Conservation (phyloP, 305 asterid genomes). For the Ilex paraguariensis region DNA sequence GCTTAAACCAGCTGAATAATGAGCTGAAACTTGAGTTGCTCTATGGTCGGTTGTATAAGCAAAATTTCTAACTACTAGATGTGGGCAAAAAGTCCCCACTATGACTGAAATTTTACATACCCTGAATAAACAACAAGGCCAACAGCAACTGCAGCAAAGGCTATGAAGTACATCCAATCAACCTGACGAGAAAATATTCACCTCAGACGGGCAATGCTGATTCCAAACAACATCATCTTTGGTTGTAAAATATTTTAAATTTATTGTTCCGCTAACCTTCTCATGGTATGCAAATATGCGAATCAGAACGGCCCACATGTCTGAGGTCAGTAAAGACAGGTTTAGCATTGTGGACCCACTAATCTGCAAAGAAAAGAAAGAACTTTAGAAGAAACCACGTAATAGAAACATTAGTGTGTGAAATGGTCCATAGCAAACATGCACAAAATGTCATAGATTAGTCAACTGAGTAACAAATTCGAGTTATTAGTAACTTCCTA, state of each 20-base stretch:
- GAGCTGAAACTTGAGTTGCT: too few relatives aligned
- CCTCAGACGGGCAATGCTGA: slow-evolving; percentile 9
- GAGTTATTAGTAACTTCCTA: too few relatives aligned
- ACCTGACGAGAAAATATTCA: slow-evolving; percentile 46
- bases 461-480: too few relatives aligned
- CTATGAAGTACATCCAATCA: slow-evolving; percentile 92
- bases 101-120: slow-evolving; percentile 35
- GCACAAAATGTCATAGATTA: not conserved
- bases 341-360: slow-evolving; percentile 93
- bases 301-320: slow-evolving; percentile 97
- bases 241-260: too few relatives aligned
- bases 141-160: slow-evolving; percentile 72
- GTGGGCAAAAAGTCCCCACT: not conserved
- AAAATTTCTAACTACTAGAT: not conserved
- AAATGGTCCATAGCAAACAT: not conserved
- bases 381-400: not conserved
- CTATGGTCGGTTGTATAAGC: too few relatives aligned
- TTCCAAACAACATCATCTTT: too few relatives aligned
- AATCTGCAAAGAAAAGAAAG: slow-evolving; percentile 47
- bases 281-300: slow-evolving; percentile 91
- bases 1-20: too few relatives aligned
- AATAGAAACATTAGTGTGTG: not conserved
- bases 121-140: slow-evolving; percentile 81
- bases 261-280: slow-evolving; percentile 44
- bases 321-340: slow-evolving; percentile 88